A percentile compares a stretch with the other conserved stretches of the same genome.
phyloP scores from a whole-genome alignment of 2,329 filamentous ascomycete genomes.

The Talaromyces atroroseus region DNA sequence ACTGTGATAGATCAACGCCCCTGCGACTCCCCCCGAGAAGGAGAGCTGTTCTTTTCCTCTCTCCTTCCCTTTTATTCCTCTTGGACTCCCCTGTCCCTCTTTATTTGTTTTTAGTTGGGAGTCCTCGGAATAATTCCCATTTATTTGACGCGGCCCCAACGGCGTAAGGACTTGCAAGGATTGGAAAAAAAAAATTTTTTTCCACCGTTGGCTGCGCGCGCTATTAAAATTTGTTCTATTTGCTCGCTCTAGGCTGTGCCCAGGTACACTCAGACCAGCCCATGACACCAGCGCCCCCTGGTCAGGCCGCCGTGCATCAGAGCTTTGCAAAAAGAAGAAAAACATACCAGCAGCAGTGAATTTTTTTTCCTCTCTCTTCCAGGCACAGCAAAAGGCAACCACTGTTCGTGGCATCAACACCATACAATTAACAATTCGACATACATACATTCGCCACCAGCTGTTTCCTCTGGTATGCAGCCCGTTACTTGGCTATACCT shows the following conservation, averaged over 20 bases:
- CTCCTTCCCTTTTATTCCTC: neutral
- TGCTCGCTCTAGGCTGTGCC: slow-evolving; percentile 5
- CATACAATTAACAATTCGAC: neutral
- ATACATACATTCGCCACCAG: neutral
- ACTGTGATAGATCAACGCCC: slow-evolving; percentile 3
- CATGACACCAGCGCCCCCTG: slow-evolving; percentile 14
- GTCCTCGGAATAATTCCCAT: neutral
- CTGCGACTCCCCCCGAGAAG: neutral
- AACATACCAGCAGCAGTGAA: neutral
- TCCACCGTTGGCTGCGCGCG: slow-evolving; percentile 1
- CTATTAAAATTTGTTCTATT: slow-evolving; percentile 4
- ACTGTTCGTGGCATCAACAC: neutral
- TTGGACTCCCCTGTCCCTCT: too few relatives aligned
- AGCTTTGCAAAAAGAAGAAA: slow-evolving; percentile 1
- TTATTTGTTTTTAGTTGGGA: neutral
- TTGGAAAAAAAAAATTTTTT: slow-evolving; percentile 7
- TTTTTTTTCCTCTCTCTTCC: neutral
- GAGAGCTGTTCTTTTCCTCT: neutral
- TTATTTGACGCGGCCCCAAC: too few relatives aligned
- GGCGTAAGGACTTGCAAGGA: neutral
- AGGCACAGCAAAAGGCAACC: neutral
- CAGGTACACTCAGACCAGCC: slow-evolving; percentile 12
- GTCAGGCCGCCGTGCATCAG: slow-evolving; percentile 14
- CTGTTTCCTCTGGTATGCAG: neutral
- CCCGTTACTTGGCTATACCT: neutral